These are phyloP conservation scores for Strobilomyces dryophilus DNA, from an alignment of 768 basidiomycete genomes.

Conservation along the genomic window DNA sequence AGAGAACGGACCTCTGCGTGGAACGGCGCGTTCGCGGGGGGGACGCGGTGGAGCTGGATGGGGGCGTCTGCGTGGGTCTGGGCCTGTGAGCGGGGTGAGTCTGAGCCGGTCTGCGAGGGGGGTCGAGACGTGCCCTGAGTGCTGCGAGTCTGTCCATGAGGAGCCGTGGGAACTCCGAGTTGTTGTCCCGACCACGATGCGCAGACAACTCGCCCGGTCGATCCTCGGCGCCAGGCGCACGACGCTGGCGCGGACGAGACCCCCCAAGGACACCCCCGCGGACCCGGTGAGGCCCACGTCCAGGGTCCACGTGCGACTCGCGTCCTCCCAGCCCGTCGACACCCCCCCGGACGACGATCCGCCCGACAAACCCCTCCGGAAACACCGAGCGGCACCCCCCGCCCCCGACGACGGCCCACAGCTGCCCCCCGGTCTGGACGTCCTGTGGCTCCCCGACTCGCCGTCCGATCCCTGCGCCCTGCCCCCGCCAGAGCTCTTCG, in stretches of 20 bases:
- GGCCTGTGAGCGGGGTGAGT: slow-evolving; percentile 37
- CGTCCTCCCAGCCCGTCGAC: slow-evolving; percentile 16
- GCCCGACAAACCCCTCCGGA: slow-evolving; percentile 25
- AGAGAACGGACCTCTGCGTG: slow-evolving; percentile 28
- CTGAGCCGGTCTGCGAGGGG: slow-evolving; percentile 25
- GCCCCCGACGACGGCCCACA: slow-evolving; percentile 33
- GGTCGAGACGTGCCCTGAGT: slow-evolving; percentile 60
- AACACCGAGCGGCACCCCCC: slow-evolving; percentile 9
- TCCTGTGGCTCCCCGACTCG: slow-evolving; percentile 61
- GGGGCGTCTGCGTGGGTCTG: slow-evolving; percentile 40
- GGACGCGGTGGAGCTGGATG: slow-evolving; percentile 26
- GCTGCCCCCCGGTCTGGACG: slow-evolving; percentile 52
- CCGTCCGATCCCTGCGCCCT: slow-evolving; percentile 31
- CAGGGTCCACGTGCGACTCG: slow-evolving; percentile 23
- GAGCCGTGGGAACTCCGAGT: slow-evolving; percentile 12
- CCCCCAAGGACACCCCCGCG: slow-evolving; percentile 18
- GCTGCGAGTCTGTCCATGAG: slow-evolving; percentile 70
- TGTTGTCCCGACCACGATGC: slow-evolving; percentile 35
- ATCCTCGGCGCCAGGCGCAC: slow-evolving; percentile 42
- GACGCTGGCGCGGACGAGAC: slow-evolving; percentile 21
- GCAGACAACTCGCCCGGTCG: slow-evolving; percentile 68
- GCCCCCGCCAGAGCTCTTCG: slow-evolving; percentile 71
- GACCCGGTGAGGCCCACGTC: slow-evolving; percentile 1
- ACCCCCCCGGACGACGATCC: not conserved
- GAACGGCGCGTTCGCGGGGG: slow-evolving; percentile 19